phyloP scores from a whole-genome alignment of 345 rosid species.

The Rubroshorea leprosula region DNA sequence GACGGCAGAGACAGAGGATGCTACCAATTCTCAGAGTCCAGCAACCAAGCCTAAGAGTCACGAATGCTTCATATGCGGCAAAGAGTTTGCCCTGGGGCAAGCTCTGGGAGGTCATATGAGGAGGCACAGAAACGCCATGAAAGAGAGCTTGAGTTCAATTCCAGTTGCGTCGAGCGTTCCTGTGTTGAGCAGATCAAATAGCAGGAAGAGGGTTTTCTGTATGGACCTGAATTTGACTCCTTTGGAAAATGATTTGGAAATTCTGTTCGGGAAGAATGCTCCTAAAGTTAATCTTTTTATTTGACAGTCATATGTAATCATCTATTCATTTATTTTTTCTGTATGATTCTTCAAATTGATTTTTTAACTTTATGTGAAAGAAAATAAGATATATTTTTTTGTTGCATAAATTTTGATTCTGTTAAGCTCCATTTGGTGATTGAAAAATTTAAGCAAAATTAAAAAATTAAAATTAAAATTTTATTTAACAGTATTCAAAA shows the following conservation, averaged over 20 bases:
- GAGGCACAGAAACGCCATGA: constrained; percentile 38
- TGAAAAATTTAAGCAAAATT: too few relatives aligned
- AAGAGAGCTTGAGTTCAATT: constrained; percentile 5
- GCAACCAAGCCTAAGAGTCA: constrained; percentile 30
- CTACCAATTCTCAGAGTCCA: neutral
- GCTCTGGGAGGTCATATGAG: constrained; percentile 86
- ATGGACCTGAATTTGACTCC: constrained; percentile 78
- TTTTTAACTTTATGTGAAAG: too few relatives aligned
- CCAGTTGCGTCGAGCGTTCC: constrained; percentile 27
- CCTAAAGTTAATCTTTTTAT: constrained; percentile 42
- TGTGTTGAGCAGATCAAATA: constrained; percentile 45
- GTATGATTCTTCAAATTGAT: too few relatives aligned
- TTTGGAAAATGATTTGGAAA: constrained; percentile 64
- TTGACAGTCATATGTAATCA: too few relatives aligned
- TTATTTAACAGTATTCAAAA: too few relatives aligned
- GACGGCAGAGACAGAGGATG: constrained; percentile 8
- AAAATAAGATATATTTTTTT: too few relatives aligned
- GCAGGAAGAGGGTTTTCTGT: constrained; percentile 42
- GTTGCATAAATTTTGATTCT: too few relatives aligned
- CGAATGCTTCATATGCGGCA: constrained; percentile 58
- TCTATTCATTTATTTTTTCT: too few relatives aligned
- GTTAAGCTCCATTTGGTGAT: too few relatives aligned
- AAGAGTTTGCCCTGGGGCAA: constrained; percentile 53
- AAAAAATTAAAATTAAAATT: too few relatives aligned
- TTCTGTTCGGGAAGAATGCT: constrained; percentile 48